These are phyloP conservation scores for Lentinus brumalis DNA, from an alignment of 768 basidiomycete species.

Conservation along the genomic window DNA sequence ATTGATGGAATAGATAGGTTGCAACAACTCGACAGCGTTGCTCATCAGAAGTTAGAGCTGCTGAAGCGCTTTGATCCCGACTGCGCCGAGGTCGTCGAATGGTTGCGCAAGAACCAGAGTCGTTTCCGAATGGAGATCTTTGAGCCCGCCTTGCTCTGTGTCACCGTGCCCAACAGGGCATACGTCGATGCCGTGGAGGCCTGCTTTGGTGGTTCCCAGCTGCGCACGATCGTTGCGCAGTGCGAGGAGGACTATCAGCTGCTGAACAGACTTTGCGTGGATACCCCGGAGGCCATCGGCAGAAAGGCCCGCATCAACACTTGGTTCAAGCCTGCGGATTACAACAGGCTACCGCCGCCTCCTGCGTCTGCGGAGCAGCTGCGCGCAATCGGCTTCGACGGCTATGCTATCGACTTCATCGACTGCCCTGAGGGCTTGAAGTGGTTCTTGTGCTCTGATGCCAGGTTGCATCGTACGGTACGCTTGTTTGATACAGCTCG, in stretches of 20 bases:
- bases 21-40: constrained; percentile 52
- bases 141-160: constrained; percentile 78
- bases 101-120: constrained; percentile 68
- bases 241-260: constrained; percentile 77
- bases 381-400: constrained; percentile 64
- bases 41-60: constrained; percentile 58
- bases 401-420: constrained; percentile 81
- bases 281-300: constrained; percentile 54
- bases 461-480: constrained; percentile 76
- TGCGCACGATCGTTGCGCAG: constrained; percentile 88
- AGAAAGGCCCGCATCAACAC: constrained; percentile 58
- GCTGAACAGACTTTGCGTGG: constrained; percentile 70
- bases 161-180: constrained; percentile 63
- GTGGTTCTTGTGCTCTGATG: constrained; percentile 65
- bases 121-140: constrained; percentile 81
- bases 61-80: constrained; percentile 58
- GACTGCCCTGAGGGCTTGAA: constrained; percentile 74
- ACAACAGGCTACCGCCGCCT: constrained; percentile 41
- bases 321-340: constrained; percentile 61
- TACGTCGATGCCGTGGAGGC: constrained; percentile 76
- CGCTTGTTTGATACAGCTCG: constrained; percentile 24
- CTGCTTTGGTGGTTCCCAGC: constrained; percentile 56
- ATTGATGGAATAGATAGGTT: constrained; percentile 42
- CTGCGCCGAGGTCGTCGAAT: constrained; percentile 64
- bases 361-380: constrained; percentile 64